Conservation (phyloP, 2,329 filamentous ascomycete genomes). For the Massarina eburnea region DNA sequence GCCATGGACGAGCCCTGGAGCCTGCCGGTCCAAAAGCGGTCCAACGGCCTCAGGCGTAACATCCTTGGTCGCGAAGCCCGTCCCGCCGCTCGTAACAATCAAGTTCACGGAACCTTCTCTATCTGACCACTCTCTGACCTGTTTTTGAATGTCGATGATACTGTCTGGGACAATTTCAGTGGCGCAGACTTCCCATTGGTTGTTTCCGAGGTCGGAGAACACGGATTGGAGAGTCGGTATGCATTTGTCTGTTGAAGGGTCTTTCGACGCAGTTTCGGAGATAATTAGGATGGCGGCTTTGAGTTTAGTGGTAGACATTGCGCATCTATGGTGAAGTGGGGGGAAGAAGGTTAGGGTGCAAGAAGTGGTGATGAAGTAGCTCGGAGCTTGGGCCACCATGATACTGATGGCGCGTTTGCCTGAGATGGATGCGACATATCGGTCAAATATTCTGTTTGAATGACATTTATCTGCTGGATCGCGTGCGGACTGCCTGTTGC, state of each 20-base stretch:
- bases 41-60: slow-evolving; percentile 87
- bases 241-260: slow-evolving; percentile 77
- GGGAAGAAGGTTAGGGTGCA: slow-evolving; percentile 16
- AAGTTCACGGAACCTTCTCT: slow-evolving; percentile 64
- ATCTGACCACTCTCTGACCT: slow-evolving; percentile 75
- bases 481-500: not conserved
- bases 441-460: no score
- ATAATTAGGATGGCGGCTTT: slow-evolving; percentile 80
- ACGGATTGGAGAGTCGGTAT: slow-evolving; percentile 67
- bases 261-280: slow-evolving; percentile 83
- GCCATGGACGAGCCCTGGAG: slow-evolving; percentile 86
- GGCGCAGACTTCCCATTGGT: slow-evolving; percentile 70
- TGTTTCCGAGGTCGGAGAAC: slow-evolving; percentile 66
- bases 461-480: no score
- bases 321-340: slow-evolving; percentile 18
- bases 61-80: slow-evolving; percentile 85
- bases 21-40: slow-evolving; percentile 78
- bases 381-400: slow-evolving; percentile 25
- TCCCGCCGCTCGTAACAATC: slow-evolving; percentile 87
- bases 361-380: slow-evolving; percentile 4
- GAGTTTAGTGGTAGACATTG: slow-evolving; percentile 50
- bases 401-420: no score
- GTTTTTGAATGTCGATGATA: slow-evolving; percentile 70
- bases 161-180: slow-evolving; percentile 80
- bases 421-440: no score